Evolutionary conservation across 331 rosid species (phyloP), one percentile per base, ranked within the genome.

Genomic region (Stylosanthes scabra): DNA sequence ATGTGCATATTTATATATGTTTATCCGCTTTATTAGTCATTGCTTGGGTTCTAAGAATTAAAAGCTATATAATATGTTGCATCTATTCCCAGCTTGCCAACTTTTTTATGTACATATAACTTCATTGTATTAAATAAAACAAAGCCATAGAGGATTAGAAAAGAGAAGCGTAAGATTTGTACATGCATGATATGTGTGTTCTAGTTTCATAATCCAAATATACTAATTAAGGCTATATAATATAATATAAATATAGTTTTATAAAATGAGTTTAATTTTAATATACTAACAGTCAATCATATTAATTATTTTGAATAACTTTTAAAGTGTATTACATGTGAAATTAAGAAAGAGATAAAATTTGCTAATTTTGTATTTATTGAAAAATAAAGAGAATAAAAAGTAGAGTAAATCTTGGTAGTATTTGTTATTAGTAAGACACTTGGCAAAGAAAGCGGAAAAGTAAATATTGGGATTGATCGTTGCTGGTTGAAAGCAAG

Each of bases 381-480:
- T 34, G 39, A 34, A 34, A 34, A 34, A 34, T 34, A 34, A 34
- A 34, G 39, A 34, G 6, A 34, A 34, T 34, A 34, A 34, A 34
- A 34, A 20, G 25, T 20, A 20, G 25, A 20, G 25, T 20, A 20
- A 20, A 20, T 20, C 1, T 20, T 20, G 25, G 25, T 20, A 20
- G 25, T 20, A 20, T 20, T 20, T 20, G 25, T 20, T 20, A 20
- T 20, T 20, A 20, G 25, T 20, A 20, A 20, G 39, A 34, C 39
- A 34, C 1, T 34, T 34, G 4, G 39, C 39, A 34, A 34, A 6
- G 39, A 34, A 34, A 34, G 31, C 34, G 76, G 61, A 70, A 80
- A 76, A 52, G 89, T 49, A 56, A 41, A 20, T 70, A 29, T 87
- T 51, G 91, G 89, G 87, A 87, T 83, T 61, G 81, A 82, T 77